These are phyloP conservation scores for Ophiocordyceps camponoti-leonardi DNA, from an alignment of 2,329 filamentous ascomycete genomes.

Conservation along the genomic window DNA sequence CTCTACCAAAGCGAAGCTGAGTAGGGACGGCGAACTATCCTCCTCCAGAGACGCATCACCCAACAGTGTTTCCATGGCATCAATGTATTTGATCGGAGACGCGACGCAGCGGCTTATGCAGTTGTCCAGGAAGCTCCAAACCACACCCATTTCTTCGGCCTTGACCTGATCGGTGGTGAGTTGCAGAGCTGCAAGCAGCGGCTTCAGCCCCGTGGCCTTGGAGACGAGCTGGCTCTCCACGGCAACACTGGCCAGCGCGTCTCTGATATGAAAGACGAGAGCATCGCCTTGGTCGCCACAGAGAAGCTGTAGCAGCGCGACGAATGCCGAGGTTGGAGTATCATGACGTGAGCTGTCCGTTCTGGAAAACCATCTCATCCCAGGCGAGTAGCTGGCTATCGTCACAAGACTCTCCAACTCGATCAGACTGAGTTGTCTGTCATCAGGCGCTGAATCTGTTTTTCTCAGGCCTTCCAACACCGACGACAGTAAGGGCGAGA, in stretches of 20 bases:
- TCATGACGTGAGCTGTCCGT: conserved; percentile 37
- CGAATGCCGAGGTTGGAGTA: conserved; percentile 41
- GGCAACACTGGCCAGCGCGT: conserved; percentile 42
- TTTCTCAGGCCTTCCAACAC: conserved; percentile 46
- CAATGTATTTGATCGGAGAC: conserved; percentile 70
- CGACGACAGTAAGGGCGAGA: conserved; percentile 58
- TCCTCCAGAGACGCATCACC: conserved; percentile 3
- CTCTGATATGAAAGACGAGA: conserved; percentile 26
- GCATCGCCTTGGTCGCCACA: conserved; percentile 13
- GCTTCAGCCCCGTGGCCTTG: conserved; percentile 26
- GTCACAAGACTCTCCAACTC: conserved; percentile 69
- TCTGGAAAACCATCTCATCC: conserved; percentile 83
- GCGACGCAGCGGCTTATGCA: conserved; percentile 59
- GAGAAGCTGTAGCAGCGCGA: conserved; percentile 42
- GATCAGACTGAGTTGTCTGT: conserved; percentile 41
- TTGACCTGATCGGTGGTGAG: conserved; percentile 6
- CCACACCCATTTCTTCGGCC: conserved; percentile 14
- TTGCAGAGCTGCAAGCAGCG: conserved; percentile 21
- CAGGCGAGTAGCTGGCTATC: conserved; percentile 64
- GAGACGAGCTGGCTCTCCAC: conserved; percentile 51
- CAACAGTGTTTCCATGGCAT: conserved; percentile 38
- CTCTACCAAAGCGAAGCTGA: conserved; percentile 55
- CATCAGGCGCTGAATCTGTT: conserved; percentile 28
- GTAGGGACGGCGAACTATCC: conserved; percentile 30
- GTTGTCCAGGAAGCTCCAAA: conserved; percentile 67